A percentile compares a stretch with the other conserved stretches of the same genome.
These are phyloP conservation scores for Asterochloris sp. DNA, from an alignment of 139 green algal genomes.

Conservation along the genomic window DNA sequence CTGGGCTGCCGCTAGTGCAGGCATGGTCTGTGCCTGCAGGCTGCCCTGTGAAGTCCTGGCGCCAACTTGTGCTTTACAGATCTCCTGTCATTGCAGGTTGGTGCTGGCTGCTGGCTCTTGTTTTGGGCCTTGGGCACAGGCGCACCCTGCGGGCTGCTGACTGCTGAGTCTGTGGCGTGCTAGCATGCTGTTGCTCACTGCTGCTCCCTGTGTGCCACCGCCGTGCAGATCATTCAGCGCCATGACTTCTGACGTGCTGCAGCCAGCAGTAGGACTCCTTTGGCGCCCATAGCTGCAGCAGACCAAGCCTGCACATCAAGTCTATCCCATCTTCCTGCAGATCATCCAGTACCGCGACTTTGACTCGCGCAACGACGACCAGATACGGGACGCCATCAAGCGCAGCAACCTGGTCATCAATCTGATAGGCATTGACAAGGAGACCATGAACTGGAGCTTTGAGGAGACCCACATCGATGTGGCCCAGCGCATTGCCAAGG, in stretches of 20 bases:
- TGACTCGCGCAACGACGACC: conserved; percentile 69
- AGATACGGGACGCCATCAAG: conserved; percentile 62
- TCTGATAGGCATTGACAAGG: conserved; percentile 77
- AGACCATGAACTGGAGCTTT: conserved; percentile 93
- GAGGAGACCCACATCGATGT: conserved; percentile 68
- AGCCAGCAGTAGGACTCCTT: neutral
- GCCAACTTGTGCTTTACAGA: no score
- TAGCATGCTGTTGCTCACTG: no score
- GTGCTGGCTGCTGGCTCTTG: no score
- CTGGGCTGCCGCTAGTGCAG: no score
- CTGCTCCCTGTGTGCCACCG: neutral
- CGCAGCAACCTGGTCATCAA: conserved; percentile 91
- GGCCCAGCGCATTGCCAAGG: conserved; percentile 48
- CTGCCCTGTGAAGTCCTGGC: no score
- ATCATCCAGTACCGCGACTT: conserved; percentile 59
- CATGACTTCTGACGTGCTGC: neutral
- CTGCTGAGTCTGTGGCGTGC: no score
- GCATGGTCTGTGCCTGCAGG: no score
- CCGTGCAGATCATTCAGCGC: neutral
- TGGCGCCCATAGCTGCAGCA: no score
- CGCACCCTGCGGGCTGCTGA: no score
- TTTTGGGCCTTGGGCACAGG: no score
- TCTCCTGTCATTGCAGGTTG: no score
- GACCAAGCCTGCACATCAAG: no score
- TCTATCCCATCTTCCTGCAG: conserved; percentile 19